These are phyloP conservation scores for Endoconidiophora laricicola DNA, from an alignment of 2,329 filamentous ascomycete species.

Conservation along the genomic window DNA sequence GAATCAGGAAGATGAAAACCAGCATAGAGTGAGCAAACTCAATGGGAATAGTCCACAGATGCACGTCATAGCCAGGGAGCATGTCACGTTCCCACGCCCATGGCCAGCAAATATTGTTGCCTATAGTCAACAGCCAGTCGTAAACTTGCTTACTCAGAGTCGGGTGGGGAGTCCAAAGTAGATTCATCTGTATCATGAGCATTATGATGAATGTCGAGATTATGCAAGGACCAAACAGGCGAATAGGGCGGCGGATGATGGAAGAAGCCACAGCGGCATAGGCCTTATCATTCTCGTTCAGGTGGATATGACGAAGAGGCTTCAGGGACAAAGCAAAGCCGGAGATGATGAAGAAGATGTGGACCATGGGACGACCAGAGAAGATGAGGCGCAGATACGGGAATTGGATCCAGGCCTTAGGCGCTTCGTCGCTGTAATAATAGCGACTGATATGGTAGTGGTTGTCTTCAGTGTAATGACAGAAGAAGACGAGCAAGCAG, in stretches of 20 bases:
- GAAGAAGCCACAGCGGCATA: conserved; percentile 27
- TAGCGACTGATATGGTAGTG: conserved; percentile 16
- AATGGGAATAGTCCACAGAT: conserved; percentile 46
- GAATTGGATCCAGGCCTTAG: conserved; percentile 24
- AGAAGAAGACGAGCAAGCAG: conserved; percentile 39
- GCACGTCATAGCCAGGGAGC: conserved; percentile 31
- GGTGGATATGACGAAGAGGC: conserved; percentile 27
- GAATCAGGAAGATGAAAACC: conserved; percentile 37
- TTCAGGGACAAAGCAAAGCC: conserved; percentile 42
- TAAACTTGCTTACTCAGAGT: conserved; percentile 21
- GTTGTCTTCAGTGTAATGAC: conserved; percentile 26
- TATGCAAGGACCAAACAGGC: conserved; percentile 34
- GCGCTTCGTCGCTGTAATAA: conserved; percentile 29
- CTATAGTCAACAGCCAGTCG: conserved; percentile 27
- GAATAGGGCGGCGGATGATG: conserved; percentile 33
- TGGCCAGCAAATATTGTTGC: conserved; percentile 14
- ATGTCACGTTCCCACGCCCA: conserved; percentile 13
- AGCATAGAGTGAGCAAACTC: conserved; percentile 42
- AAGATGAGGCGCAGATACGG: conserved; percentile 38
- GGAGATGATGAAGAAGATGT: conserved; percentile 45
- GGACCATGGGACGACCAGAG: conserved; percentile 39
- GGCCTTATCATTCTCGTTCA: conserved; percentile 7
- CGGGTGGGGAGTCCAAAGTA: conserved; percentile 12
- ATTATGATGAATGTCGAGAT: conserved; percentile 33
- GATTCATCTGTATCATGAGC: conserved; percentile 20